Evolutionary conservation across 2,329 filamentous ascomycete genomes (phyloP), one percentile per base, ranked within the genome.

Genomic region (Fusarium sp.): DNA sequence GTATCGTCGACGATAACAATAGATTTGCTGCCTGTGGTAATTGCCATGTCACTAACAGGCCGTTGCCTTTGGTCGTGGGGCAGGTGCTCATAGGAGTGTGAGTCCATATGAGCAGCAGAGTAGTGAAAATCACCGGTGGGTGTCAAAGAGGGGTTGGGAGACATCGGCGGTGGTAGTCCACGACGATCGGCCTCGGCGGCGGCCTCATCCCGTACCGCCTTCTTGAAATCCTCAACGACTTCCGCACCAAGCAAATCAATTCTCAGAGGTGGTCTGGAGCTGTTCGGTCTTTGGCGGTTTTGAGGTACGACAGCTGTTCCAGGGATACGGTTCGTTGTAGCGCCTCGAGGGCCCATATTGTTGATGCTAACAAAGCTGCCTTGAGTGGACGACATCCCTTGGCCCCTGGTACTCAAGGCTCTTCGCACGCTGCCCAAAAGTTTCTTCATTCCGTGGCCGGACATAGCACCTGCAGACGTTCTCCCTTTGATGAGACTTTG

Each of bases 1-100:
- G 90, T 91, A 32, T 88, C 89, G 62, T 97, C 93, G 37, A 97
- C 89, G 75, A 97, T 97, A 58, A 97, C 86, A 70, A 97, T 97
- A 0, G 93, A 97, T 76, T 94, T 91, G 83, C 93, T 97, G n/a
- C 93, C 92, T 13, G 86, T 85, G 0, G 93, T 96, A 46, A 95
- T 87, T 8, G 80, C 87, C 71, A 83, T 82, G 63, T 89, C 86
- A 66, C 86, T 88, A 14, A 78, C 72, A 3, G 85, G 84, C 46
- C 85, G 80, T 56, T 69, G 76, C 62, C 63, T 80, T 11, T 79
- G 70, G 8, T 77, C 65, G 9, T 76, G 75, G 7, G 74, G 69
- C 7, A 79, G 72, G 23, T 78, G 75, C n/a, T 81, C 79, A n/a
- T 82, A 75, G 5, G 66, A 74, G 25, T 59, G 75, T 11, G 80